phyloP scores from a whole-genome alignment of 257 asterid genomes.

The Capsicum pubescens region DNA sequence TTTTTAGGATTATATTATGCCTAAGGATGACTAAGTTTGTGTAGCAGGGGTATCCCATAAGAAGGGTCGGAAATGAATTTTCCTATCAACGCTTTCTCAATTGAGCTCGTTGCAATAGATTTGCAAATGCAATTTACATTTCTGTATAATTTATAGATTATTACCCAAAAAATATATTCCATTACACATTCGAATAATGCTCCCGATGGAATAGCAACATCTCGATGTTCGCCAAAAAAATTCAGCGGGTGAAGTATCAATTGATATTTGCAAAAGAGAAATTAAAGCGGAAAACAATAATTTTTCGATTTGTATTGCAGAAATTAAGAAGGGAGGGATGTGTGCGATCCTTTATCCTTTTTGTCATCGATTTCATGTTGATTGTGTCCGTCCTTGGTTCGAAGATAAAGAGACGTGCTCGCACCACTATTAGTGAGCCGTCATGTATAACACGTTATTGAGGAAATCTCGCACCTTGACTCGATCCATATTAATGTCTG shows the following conservation, averaged over 20 bases:
- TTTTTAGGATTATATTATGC: too few species aligned
- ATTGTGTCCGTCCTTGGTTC: constrained; percentile 15
- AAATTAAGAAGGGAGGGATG: neutral
- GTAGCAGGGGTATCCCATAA: too few species aligned
- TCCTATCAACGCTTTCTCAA: too few species aligned
- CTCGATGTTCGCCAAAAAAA: neutral
- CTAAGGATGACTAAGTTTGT: too few species aligned
- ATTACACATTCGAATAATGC: neutral
- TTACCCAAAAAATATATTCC: too few species aligned
- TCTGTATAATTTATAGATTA: too few species aligned
- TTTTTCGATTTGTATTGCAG: neutral
- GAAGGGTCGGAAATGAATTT: too few species aligned
- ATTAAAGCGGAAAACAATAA: neutral
- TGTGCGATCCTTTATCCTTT: neutral
- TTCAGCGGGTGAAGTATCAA: neutral
- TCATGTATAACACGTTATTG: neutral
- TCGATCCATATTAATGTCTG: neutral
- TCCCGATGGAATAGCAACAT: neutral
- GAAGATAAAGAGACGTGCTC: constrained; percentile 21
- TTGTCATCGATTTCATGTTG: neutral
- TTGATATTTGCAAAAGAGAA: neutral
- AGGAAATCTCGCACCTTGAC: neutral
- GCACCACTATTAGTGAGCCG: neutral
- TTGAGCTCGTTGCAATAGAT: too few species aligned
- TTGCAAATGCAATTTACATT: too few species aligned